Evolutionary conservation across 164 flowering plant genomes (phyloP), one percentile per base, ranked within the genome.

Genomic region (Berberis thunbergii): DNA sequence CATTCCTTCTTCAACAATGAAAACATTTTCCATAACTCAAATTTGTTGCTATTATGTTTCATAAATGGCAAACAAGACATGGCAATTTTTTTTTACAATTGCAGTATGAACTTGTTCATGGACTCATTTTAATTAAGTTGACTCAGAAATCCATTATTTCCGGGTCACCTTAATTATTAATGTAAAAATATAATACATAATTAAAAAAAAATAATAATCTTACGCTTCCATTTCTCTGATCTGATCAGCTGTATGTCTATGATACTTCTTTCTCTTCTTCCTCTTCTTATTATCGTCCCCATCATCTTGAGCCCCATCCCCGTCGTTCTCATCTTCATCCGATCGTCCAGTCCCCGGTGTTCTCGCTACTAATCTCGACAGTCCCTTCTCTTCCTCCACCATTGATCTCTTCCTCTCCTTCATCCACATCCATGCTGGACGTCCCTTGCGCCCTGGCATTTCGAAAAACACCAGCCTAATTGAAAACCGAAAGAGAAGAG

Each of bases 201-300:
- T 1, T n/a, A 10, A 38, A 8, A 61, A 45, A 9, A 41, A 3
- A 49, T 42, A 57, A 12, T 5, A 4, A 6, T 78, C 83, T 72
- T 68, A 95, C 99, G 97, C 86, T 80, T 95, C 99, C 99, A 95
- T 95, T 79, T 86, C 96, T 77, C 86, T 72, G 67, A 95, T 95
- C 75, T 95, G 99, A 55, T 86, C 92, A 12, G 89, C 74, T 0
- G 99, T 95, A 67, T 95, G 99, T 40, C 99, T 76, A 68, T 91
- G 99, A 72, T 91, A 95, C 73, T 82, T 95, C 75, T 95, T 95
- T 61, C 97, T 81, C 78, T 89, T 94, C 88, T 79, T 94, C 77
- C 80, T 86, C 73, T 78, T 83, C 38, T 61, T 54, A 1, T 60
- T 45, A 45, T 42, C 69, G 38, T 26, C 78, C 1, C 64, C 75